Evolutionary conservation across 495 filamentous ascomycete genomes (phyloP).

Genomic region (Lentithecium fluviatile): DNA sequence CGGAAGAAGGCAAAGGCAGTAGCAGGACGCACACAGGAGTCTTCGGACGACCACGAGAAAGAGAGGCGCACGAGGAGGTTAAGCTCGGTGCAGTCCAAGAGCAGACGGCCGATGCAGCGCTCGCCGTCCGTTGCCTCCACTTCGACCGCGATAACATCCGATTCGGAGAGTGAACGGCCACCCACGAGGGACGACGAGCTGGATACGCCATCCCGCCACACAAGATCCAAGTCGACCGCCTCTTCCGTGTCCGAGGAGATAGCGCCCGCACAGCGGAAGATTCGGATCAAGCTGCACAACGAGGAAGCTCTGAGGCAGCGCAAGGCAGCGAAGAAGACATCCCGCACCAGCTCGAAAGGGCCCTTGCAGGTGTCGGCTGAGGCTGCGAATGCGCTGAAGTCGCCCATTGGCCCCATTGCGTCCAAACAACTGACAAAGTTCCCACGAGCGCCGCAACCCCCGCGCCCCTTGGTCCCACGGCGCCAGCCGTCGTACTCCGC

Average conservation of each 20-base stretch:
- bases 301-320: conserved; percentile 69
- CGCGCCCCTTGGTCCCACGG: conserved; percentile 81
- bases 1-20: conserved; percentile 39
- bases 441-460: conserved; percentile 82
- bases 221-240: conserved; percentile 54
- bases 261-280: conserved; percentile 70
- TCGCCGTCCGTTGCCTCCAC: conserved; percentile 44
- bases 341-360: conserved; percentile 28
- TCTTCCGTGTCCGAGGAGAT: conserved; percentile 56
- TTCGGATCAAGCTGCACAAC: conserved; percentile 85
- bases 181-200: conserved; percentile 30
- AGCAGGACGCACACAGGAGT: conserved; percentile 41
- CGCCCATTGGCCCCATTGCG: conserved; percentile 76
- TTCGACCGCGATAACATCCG: conserved; percentile 42
- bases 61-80: conserved; percentile 25
- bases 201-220: conserved; percentile 47
- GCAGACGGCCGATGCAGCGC: conserved; percentile 23
- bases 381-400: conserved; percentile 65
- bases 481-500: conserved; percentile 78
- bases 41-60: conserved; percentile 38
- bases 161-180: conserved; percentile 40
- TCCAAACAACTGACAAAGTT: conserved; percentile 71
- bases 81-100: conserved; percentile 28
- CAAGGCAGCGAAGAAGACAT: conserved; percentile 46
- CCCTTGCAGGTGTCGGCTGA: conserved; percentile 42